Evolutionary conservation across 768 basidiomycete genomes (phyloP), one percentile per base, ranked within the genome.

Genomic region (Suillus tomentosus): DNA sequence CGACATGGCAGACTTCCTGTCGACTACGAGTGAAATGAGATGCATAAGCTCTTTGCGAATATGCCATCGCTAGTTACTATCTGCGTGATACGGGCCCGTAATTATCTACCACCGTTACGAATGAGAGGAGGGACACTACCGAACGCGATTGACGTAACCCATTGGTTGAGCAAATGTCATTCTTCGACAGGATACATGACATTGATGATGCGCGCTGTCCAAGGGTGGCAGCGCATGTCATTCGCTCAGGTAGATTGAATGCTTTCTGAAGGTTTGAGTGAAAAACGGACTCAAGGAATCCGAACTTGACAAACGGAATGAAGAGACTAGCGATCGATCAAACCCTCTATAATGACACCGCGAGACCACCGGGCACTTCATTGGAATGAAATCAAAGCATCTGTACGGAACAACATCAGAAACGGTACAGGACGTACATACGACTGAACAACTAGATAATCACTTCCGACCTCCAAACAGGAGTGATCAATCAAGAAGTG

Each of bases 401-500:
- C 40, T 42, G 57, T 58, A 58, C 24, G 40, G 5, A 58, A 58
- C 24, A 5, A 58, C 40, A 58, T 58, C 40, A 58, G 40, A 42
- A 42, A 27, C 40, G 17, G 39, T 58, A 58, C 57, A 42, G 40
- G 40, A 63, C 62, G 45, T 70, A 76, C 70, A 71, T 66, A 74
- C 66, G 67, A 24, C 57, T 47, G 58, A 65, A 27, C 60, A 24
- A 50, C 47, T 36, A 64, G 51, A 72, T 61, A 65, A 65, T 61
- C 61, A 71, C 67, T 64, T 59, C 61, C 47, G 51, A 55, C 56
- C 62, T 65, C 54, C 64, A 65, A 63, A 61, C 58, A 59, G 31
- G 59, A 53, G 61, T 43, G 27, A 24, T 48, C 40, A 56, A 47
- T 70, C 61, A 76, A 15, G 68, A 77, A 60, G 72, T 69, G 43